Percentiles rank a stretch among this genome's conserved stretches.
These are phyloP conservation scores for Brassica cretica DNA, from an alignment of 345 rosid species.

Conservation along the genomic window DNA sequence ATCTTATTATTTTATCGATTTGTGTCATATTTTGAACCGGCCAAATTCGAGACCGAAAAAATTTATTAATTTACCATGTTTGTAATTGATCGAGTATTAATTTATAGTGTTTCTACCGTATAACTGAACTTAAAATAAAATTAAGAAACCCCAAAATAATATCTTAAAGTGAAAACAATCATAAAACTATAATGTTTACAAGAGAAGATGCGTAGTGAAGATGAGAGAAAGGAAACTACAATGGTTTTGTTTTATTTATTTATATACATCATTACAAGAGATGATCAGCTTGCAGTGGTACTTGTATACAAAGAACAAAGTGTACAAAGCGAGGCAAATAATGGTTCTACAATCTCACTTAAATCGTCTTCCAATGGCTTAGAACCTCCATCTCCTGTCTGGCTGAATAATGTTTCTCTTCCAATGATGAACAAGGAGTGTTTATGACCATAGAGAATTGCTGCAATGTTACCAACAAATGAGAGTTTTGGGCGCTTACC, in stretches of 20 bases:
- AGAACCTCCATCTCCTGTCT: slow-evolving; percentile 14
- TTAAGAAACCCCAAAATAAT: no score
- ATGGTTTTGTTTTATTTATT: not conserved
- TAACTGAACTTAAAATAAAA: no score
- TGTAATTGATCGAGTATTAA: no score
- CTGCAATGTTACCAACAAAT: slow-evolving; percentile 10
- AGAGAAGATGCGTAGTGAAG: not conserved
- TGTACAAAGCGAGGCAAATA: slow-evolving; percentile 18
- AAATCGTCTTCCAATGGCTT: not conserved
- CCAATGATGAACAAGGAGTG: slow-evolving; percentile 32
- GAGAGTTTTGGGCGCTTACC: slow-evolving; percentile 4
- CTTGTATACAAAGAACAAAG: slow-evolving; percentile 16
- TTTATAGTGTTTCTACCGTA: no score
- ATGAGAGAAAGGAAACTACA: not conserved
- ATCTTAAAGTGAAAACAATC: not conserved
- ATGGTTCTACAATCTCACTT: slow-evolving; percentile 29
- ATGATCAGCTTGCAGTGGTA: slow-evolving; percentile 1
- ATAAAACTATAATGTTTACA: not conserved
- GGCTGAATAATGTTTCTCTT: slow-evolving; percentile 27
- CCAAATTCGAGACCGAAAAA: no score
- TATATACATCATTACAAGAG: not conserved
- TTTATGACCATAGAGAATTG: not conserved
- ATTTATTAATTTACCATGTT: no score
- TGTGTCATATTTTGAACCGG: no score
- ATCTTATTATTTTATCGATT: no score